Evolutionary conservation across 1,284 basidiomycete species (phyloP), one percentile per base, ranked within the genome.

Genomic region (Cutaneotrichosporon mucoides): DNA sequence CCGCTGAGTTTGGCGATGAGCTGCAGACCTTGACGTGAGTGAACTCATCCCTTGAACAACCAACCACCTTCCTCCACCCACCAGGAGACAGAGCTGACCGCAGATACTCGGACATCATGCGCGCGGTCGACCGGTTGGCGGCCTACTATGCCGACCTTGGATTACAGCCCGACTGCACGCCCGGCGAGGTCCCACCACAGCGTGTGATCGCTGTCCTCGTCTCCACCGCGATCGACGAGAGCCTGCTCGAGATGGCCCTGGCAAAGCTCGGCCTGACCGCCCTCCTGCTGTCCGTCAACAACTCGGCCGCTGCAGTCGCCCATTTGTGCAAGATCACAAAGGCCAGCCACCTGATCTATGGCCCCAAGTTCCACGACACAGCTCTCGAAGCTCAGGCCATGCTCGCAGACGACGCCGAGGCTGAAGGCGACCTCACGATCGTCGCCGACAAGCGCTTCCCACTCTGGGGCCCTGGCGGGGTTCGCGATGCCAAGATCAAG

Each of bases 271-370:
- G 79, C n/a, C 72, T 81, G 12, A 70, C 78, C 1, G 68, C 81
- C 6, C 75, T 84, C 12, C 73, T 84, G 2, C 70, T 84, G n/a
- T 83, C 81, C 5, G 79, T 82, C 46, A 84, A 86, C 73, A 86
- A 85, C 70, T 83, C 82, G 0, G 76, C 82, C 0, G 75, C 83
- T 0, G 84, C 84, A 4, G 79, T 84, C 36, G 82, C 83, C 0
- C 84, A 86, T 66, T 75, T 87, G 47, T 76, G 81, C 67, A 79
- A 80, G 42, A 67, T 78, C n/a, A 85, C 84, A 1, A 71, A 79
- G 9, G 73, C 82, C 0, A 72, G 76, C 0, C 79, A 81, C 59
- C 63, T 86, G 16, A 80, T 85, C 56, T 81, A 80, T 53, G 80
- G 82, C 8, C 63, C 73, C 6, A 78, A 77, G 56, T 80, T 80